Evolutionary conservation across 352 stramenopile genomes (phyloP), one percentile per base, ranked within the genome.

Genomic region (Phytophthora ramorum): DNA sequence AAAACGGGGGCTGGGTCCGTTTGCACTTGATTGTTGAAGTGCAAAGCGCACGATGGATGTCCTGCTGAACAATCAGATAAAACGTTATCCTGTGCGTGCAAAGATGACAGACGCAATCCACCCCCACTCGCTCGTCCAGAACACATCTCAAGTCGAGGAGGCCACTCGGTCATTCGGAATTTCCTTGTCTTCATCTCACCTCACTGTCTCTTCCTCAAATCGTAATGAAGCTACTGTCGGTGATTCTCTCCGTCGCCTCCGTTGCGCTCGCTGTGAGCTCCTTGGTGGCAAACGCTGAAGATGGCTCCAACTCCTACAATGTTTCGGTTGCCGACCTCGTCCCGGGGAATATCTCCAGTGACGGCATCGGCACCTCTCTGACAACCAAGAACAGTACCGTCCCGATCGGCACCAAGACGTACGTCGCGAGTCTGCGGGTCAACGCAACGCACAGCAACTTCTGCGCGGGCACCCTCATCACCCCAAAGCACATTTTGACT

Each of bases 371-470:
- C 4, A 53, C 41, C 1, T 61, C 49, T 0, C 19, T 54, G n/a
- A 2, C 35, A 24, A 38, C 41, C 40, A 30, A 22, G 22, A 61
- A 43, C 49, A 53, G 57, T 16, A 57, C 57, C 0, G 74, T 84
- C 20, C 73, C 78, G 0, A 58, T 51, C 0, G 71, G 69, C 4
- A 67, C 44, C 8, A 78, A 79, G 48, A 78, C 66, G 14, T 89
- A 79, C 58, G 54, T 66, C 0, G 44, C 46, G 8, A 54, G 66
- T 7, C 40, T 83, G n/a, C 65, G 69, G 1, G 2, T 49, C 13
- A 63, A 44, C 7, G 17, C 41, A 19, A 63, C 41, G 16, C 55
- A 17, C 48, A 61, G 50, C 26, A 71, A 50, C 26, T 60, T 41
- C 4, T 75, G 61, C 24, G 54, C 24, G 32, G 61, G 49, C 10